A percentile compares a stretch with the other conserved stretches of the same genome.
These are phyloP conservation scores for Saccharomycopsis fodiens DNA, from an alignment of 805 yeast species.

Conservation along the genomic window DNA sequence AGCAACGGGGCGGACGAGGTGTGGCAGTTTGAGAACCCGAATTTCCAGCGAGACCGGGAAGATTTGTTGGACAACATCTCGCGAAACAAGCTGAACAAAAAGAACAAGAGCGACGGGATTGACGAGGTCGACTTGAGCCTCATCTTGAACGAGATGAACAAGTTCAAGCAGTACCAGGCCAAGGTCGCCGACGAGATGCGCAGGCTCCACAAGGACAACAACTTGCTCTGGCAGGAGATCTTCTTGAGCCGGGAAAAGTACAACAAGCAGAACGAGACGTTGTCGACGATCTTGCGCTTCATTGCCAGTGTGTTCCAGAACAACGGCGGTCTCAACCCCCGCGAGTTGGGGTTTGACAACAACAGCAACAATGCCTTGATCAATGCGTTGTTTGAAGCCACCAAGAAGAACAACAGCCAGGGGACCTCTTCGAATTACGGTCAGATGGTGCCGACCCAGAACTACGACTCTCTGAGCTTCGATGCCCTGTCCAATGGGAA, in stretches of 20 bases:
- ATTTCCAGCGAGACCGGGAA: slow-evolving; percentile 69
- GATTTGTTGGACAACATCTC: slow-evolving; percentile 81
- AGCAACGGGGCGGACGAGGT: slow-evolving; percentile 48
- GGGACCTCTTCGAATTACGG: no score
- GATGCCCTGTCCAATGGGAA: not conserved
- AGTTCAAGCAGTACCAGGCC: slow-evolving; percentile 67
- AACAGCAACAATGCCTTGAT: slow-evolving; percentile 2
- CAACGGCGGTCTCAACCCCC: slow-evolving; percentile 4
- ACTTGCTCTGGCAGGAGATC: slow-evolving; percentile 86
- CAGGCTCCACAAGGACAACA: slow-evolving; percentile 81
- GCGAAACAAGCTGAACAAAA: slow-evolving; percentile 39
- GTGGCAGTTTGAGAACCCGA: slow-evolving; percentile 83
- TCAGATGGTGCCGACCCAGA: not conserved
- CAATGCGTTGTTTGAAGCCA: slow-evolving; percentile 9
- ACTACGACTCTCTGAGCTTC: not conserved
- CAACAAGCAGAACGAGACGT: slow-evolving; percentile 76
- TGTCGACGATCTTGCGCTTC: slow-evolving; percentile 81
- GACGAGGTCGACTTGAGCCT: slow-evolving; percentile 38
- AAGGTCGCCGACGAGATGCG: slow-evolving; percentile 78
- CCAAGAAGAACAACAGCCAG: slow-evolving; percentile 1
- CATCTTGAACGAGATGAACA: slow-evolving; percentile 64
- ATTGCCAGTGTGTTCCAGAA: slow-evolving; percentile 54
- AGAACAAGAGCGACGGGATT: slow-evolving; percentile 10
- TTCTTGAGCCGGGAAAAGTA: slow-evolving; percentile 77
- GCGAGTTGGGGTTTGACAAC: slow-evolving; percentile 16